Evolutionary conservation across 179 eudicot genomes (phyloP), one percentile per base, ranked within the genome.

Genomic region (Spinacia oleracea): DNA sequence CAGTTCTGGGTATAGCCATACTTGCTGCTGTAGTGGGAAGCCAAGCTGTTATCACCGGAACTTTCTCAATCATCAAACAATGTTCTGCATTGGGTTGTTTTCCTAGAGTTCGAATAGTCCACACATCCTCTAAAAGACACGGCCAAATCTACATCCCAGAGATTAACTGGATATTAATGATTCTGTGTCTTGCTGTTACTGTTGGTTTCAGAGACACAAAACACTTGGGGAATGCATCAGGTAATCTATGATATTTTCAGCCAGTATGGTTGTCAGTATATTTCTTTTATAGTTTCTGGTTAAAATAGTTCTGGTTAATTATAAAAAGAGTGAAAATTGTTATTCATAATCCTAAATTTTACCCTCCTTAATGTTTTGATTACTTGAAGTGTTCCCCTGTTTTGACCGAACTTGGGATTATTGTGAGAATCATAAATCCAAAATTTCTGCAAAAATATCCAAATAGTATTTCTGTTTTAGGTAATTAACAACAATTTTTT

Each of bases 1-100:
- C 89, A 18, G 85, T 86, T 78, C 77, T 86, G 60, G 87, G 65
- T 0, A 86, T 86, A 65, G 89, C 87, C 48, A 86, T 84, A 46
- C 87, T 86, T 70, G 87, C 89, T 48, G 89, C 89, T 4, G 89
- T 86, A 38, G 89, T 86, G 32, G 89, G 89, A 78, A 86, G 89
- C 85, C 89, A 86, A 78, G 89, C 87, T 45, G 87, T 86, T 15
- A 86, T 86, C 46, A 86, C 89, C 0, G 87, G 89, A 20, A 86
- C 89, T 9, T 86, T 86, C 67, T 86, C 87, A 4, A 86, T 86
- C 70, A 86, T 86, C 80, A 86, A 86, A 68, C 89, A 86, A 71
- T 86, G 87, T 75, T 84, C 89, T 66, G 87, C 89, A 9, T 84
- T 86, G 84, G 89, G 85, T 67, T 86, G 87, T 74, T 86, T 86